Conservation (phyloP, 306 rosid genomes). For the Cyamopsis tetragonoloba region DNA sequence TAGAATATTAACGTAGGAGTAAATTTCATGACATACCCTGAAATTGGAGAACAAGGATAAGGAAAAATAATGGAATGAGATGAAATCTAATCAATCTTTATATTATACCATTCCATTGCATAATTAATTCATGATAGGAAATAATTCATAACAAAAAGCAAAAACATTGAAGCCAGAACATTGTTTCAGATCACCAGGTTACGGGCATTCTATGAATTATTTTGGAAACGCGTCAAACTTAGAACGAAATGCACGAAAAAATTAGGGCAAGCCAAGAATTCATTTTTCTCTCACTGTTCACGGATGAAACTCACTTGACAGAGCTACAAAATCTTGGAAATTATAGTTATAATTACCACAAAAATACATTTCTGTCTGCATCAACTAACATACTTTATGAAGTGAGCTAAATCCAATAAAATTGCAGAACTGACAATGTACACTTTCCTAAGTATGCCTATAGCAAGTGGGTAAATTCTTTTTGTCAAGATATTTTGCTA, state of each 20-base stretch:
- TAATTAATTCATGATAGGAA: not conserved
- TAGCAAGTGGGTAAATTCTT: slow-evolving; percentile 36
- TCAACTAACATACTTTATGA: slow-evolving; percentile 32
- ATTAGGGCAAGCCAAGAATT: slow-evolving; percentile 10
- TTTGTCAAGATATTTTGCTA: slow-evolving; percentile 42
- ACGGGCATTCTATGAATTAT: not conserved
- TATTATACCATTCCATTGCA: no score
- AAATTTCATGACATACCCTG: no score
- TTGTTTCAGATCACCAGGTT: not conserved
- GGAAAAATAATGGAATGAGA: no score
- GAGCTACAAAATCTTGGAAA: slow-evolving; percentile 28
- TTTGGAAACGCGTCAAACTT: not conserved
- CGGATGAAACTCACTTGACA: slow-evolving; percentile 14
- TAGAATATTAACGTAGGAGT: no score
- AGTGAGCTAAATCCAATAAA: slow-evolving; percentile 40
- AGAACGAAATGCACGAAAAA: not conserved
- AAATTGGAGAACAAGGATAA: no score
- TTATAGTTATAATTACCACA: slow-evolving; percentile 29
- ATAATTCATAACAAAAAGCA: not conserved
- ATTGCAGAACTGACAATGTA: slow-evolving; percentile 85
- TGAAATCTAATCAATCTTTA: no score
- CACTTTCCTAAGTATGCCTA: slow-evolving; percentile 66
- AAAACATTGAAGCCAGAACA: not conserved
- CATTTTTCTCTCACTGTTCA: slow-evolving; percentile 28
- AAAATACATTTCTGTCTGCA: slow-evolving; percentile 39